Base-by-base conservation (phyloP, 2,329 filamentous ascomycete species). In the Aspergillus jensenii region DNA sequence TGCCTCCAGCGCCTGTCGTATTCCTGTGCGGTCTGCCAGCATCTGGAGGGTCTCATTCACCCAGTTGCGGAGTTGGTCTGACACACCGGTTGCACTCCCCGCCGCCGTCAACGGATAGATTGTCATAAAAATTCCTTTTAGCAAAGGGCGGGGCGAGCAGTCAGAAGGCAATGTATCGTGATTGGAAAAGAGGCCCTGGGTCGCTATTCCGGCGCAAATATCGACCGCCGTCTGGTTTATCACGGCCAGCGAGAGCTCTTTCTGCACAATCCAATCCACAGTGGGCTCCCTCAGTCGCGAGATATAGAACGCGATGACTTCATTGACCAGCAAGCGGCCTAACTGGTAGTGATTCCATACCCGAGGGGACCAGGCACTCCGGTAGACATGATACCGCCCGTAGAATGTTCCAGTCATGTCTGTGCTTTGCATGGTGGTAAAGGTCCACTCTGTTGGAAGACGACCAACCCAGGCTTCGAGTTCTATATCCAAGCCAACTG, bases 71-170 rank as follows among this genome's bases (percentile, higher is more conserved):
- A 67, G 60, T 27, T 66, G 48, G 8, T 67, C 60, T 1, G 64
- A 56, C n/a, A 60, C 59, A 15, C 60, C 63, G 9, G 60, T 59
- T 14, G 65, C 61, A 23, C 61, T 55, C 40, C 64, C 68, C 7
- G 65, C 67, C 19, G 63, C 52, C 2, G 59, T 52, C 44, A 70
- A 45, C 4, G 63, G 62, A 37, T 67, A 68, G 17, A 68, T 48
- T 33, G 66, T 23, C 59, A 65, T 63, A 19, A 69, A 68, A 1
- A 63, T 57, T 4, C 67, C 67, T 47, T 66, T 68, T 3, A 70
- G 40, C 6, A 61, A 61, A 25, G 65, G 62, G 4, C 37, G 45
- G 4, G 35, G n/a, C 6, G 27, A 17, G n/a, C 21, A 19, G 25
- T 19, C 19, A 23, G 8, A 8, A 6, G 11, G 19, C 59, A 27